These are phyloP conservation scores for Boletus rubroflammeus DNA, from an alignment of 768 basidiomycete genomes.

Conservation along the genomic window DNA sequence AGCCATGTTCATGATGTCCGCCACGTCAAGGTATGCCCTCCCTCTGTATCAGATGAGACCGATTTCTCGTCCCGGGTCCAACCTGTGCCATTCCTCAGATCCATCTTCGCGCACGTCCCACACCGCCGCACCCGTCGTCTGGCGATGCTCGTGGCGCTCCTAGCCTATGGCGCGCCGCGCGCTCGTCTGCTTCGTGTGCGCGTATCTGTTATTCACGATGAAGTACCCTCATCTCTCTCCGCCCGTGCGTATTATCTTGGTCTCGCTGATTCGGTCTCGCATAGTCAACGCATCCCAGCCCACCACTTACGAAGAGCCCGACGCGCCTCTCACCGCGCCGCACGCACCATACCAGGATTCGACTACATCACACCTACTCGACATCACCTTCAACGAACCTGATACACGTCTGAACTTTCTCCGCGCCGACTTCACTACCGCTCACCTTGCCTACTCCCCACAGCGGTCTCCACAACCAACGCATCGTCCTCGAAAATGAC, in stretches of 20 bases:
- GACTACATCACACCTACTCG: neutral
- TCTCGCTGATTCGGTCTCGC: too few species aligned
- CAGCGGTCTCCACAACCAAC: conserved; percentile 83
- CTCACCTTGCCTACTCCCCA: conserved; percentile 77
- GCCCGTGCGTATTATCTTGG: too few species aligned
- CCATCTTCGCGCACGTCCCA: conserved; percentile 12
- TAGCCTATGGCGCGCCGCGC: conserved; percentile 48
- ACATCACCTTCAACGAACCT: conserved; percentile 24
- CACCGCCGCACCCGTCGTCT: conserved; percentile 33
- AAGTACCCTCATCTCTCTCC: too few species aligned
- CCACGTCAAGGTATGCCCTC: conserved; percentile 19
- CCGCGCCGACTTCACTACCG: conserved; percentile 29
- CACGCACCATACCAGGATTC: neutral
- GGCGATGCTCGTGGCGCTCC: conserved; percentile 43
- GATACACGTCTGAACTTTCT: conserved; percentile 4
- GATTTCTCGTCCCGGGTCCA: conserved; percentile 18
- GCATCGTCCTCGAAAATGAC: conserved; percentile 62
- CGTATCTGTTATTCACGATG: conserved; percentile 43
- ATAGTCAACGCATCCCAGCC: too few species aligned
- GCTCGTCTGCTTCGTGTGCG: conserved; percentile 51
- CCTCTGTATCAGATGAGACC: conserved; percentile 58
- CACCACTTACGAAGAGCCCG: too few species aligned
- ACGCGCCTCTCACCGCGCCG: neutral
- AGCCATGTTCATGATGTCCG: conserved; percentile 3
- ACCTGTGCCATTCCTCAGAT: conserved; percentile 17